phyloP scores from a whole-genome alignment of 2,329 filamentous ascomycete genomes.

The Cladophialophora exuberans region DNA sequence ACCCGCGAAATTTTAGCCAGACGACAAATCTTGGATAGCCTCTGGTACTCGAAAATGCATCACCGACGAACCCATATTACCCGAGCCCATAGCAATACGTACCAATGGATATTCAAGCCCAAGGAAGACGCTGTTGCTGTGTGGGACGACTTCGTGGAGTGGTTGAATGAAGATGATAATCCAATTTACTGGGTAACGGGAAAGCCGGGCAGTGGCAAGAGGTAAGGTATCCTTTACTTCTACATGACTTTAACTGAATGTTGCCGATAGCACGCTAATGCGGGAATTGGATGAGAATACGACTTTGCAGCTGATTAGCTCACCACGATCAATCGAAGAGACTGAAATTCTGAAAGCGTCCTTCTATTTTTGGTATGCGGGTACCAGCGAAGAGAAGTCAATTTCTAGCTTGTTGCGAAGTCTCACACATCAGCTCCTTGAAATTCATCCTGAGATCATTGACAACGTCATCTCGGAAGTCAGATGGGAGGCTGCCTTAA shows the following conservation, averaged over 20 bases:
- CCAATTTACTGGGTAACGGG: constrained; percentile 46
- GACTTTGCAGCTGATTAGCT: background rate
- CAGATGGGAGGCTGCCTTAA: background rate
- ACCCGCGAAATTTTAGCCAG: background rate
- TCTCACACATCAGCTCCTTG: constrained; percentile 1
- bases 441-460: background rate
- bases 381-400: background rate
- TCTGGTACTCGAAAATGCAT: background rate
- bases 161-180: constrained; percentile 48
- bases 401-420: background rate
- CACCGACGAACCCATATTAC: background rate
- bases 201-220: constrained; percentile 48
- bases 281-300: constrained; percentile 24
- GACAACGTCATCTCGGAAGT: background rate
- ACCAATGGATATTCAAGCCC: background rate
- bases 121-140: background rate
- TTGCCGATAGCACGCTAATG: too few relatives aligned
- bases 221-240: too few relatives aligned
- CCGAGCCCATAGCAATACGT: background rate
- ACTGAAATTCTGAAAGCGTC: background rate
- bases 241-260: too few relatives aligned
- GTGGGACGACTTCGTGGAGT: background rate
- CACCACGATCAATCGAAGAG: background rate
- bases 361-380: constrained; percentile 7
- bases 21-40: background rate